Conservation (phyloP, 106 monocot species). For the Vanilla planifolia region DNA sequence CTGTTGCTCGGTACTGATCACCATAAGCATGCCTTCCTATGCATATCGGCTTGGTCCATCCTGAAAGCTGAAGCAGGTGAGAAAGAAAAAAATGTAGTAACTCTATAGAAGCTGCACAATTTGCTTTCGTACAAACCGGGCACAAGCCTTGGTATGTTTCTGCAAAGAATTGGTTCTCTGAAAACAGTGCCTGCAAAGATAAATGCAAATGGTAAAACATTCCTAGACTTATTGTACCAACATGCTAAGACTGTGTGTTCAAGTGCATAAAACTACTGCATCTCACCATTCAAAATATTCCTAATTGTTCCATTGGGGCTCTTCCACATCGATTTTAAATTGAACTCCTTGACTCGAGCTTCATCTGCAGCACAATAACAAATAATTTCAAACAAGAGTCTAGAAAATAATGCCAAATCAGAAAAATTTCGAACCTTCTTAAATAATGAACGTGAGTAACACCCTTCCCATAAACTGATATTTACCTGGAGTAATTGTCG, state of each 20-base stretch:
- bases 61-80: slow-evolving; percentile 22
- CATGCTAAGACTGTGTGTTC: neutral
- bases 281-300: slow-evolving; percentile 86
- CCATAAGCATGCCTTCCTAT: slow-evolving; percentile 99
- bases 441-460: neutral
- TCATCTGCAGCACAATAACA: slow-evolving; percentile 60
- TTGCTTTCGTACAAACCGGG: slow-evolving; percentile 36
- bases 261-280: neutral
- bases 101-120: slow-evolving; percentile 1
- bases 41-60: slow-evolving; percentile 94
- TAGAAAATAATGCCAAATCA: slow-evolving; percentile 5
- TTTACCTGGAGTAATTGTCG: slow-evolving; percentile 92
- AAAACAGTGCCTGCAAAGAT: slow-evolving; percentile 72
- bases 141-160: slow-evolving; percentile 77
- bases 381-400: neutral
- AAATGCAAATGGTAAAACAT: neutral
- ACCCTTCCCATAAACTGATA: neutral
- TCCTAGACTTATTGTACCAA: neutral
- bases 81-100: neutral
- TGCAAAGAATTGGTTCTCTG: slow-evolving; percentile 95
- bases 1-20: slow-evolving; percentile 90
- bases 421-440: neutral
- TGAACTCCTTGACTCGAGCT: slow-evolving; percentile 81
- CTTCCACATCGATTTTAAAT: slow-evolving; percentile 90
- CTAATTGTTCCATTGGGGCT: slow-evolving; percentile 97